These are phyloP conservation scores for Saccharomyces paradoxus DNA, from an alignment of 805 yeast genomes.

Conservation along the genomic window DNA sequence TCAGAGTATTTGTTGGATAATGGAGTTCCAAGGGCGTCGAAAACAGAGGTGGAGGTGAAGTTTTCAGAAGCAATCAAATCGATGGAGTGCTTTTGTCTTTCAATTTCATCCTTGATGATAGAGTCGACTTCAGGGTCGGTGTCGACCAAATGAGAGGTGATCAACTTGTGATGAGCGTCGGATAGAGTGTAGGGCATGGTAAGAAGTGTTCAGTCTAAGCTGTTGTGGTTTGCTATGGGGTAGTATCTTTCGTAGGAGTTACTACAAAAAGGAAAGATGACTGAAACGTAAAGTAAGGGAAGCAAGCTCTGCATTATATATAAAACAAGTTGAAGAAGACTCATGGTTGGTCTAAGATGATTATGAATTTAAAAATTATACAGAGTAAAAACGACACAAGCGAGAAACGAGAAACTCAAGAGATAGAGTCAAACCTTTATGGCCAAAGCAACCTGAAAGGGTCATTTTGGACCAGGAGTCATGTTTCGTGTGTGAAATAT, in stretches of 20 bases:
- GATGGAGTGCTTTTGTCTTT: conserved; percentile 88
- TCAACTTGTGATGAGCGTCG: conserved; percentile 53
- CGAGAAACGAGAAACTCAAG: not conserved
- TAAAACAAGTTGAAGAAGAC: not conserved
- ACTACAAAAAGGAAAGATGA: not conserved
- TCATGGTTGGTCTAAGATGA: not conserved
- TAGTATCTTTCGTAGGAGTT: not conserved
- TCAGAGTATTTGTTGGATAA: conserved; percentile 98
- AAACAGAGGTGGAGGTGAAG: conserved; percentile 91
- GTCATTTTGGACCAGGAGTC: not conserved
- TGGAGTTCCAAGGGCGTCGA: conserved; percentile 94
- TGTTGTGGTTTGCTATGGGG: not conserved
- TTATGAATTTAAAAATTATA: not conserved
- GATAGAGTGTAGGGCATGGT: conserved; percentile 26
- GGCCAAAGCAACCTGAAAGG: not conserved
- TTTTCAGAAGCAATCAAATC: conserved; percentile 95
- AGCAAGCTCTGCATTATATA: not conserved
- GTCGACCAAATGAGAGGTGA: conserved; percentile 49
- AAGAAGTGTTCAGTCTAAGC: not conserved
- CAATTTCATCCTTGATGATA: conserved; percentile 70
- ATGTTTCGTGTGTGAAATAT: not conserved
- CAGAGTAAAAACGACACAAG: not conserved
- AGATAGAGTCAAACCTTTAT: not conserved
- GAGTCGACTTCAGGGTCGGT: conserved; percentile 74
- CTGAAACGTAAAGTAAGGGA: not conserved